Evolutionary conservation across 495 filamentous ascomycete genomes (phyloP).

Genomic region (Hapsidospora chrysogenum): DNA sequence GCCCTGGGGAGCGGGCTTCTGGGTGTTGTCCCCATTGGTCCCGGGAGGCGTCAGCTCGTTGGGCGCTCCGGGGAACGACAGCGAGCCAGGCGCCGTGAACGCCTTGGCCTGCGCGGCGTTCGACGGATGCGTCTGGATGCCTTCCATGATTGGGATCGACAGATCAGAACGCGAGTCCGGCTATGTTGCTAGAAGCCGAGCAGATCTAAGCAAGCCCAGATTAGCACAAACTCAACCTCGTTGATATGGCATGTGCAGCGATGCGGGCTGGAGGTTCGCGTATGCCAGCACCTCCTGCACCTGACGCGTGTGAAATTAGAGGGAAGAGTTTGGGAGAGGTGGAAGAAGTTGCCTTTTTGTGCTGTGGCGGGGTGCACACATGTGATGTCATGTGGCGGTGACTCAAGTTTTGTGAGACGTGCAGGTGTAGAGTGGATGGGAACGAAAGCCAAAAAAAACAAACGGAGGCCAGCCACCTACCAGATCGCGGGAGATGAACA

Average conservation of each 20-base stretch:
- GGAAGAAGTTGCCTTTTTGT: conserved; percentile 1
- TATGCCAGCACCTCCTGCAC: conserved; percentile 1
- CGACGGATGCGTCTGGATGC: conserved; percentile 74
- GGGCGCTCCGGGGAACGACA: conserved; percentile 77
- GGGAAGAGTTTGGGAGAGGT: not conserved
- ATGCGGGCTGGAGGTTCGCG: no score
- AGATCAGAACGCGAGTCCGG: conserved; percentile 2
- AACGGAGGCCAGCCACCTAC: conserved; percentile 37
- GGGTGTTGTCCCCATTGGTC: conserved; percentile 30
- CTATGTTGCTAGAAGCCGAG: conserved; percentile 1
- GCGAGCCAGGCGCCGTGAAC: conserved; percentile 74
- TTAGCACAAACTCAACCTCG: no score
- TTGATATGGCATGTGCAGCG: no score
- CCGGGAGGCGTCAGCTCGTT: conserved; percentile 66
- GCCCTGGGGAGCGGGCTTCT: conserved; percentile 44
- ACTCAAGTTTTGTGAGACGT: no score
- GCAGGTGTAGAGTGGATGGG: conserved; percentile 1
- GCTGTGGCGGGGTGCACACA: conserved; percentile 4
- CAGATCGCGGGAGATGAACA: conserved; percentile 83
- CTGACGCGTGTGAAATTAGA: conserved; percentile 1
- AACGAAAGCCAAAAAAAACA: conserved; percentile 3
- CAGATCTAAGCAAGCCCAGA: conserved; percentile 9
- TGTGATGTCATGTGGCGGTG: no score
- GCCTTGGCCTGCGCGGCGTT: conserved; percentile 81
- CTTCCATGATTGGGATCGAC: conserved; percentile 46